Base-by-base conservation (phyloP, 2,329 filamentous ascomycete genomes). In the Fusarium keratoplasticum region DNA sequence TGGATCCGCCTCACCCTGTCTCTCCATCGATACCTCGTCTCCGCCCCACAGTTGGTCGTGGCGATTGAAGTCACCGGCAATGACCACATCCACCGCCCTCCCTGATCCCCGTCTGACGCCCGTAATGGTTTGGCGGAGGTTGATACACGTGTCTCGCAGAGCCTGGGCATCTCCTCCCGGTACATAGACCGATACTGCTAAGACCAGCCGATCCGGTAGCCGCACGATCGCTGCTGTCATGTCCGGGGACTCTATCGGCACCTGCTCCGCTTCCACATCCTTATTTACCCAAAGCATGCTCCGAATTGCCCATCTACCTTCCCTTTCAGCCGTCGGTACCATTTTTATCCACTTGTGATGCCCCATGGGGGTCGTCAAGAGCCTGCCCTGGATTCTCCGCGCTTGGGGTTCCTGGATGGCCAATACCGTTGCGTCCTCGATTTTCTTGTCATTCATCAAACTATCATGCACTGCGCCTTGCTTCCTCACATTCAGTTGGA, bases 1-100 rank as follows among this genome's bases (percentile, higher is more conserved):
- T 55, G 59, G 70, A 57, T 83, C 77, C 22, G 76, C 82, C 76
- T 84, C 79, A 18, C 82, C 82, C 69, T 84, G 72, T 64, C 79
- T 78, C 22, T 35, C 40, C 14, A 50, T 16, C 2, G 60, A 69
- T 14, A 73, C 58, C 9, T 70, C 64, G 18, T 73, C 69, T 29
- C 70, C 75, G 58, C 70, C 70, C 76, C 55, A 77, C 5, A 78
- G 62, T 25, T 70, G 33, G 40, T 77, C 61, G 22, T 75, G 50
- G 13, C 66, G 60, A 25, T 47, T 47, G 2, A 61, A 61, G n/a
- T 61, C 58, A 2, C 58, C 27, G 1, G 7, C 13, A 6, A 61
- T 1, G 13, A 61, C n/a, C 13, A 61, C 18, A 31, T 61, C 40
- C 7, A 27, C 38, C 1, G 16, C 18, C 22, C 5, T 47, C 1